Base-by-base conservation (phyloP, 805 yeast species). In the Suhomyces pyralidae region DNA sequence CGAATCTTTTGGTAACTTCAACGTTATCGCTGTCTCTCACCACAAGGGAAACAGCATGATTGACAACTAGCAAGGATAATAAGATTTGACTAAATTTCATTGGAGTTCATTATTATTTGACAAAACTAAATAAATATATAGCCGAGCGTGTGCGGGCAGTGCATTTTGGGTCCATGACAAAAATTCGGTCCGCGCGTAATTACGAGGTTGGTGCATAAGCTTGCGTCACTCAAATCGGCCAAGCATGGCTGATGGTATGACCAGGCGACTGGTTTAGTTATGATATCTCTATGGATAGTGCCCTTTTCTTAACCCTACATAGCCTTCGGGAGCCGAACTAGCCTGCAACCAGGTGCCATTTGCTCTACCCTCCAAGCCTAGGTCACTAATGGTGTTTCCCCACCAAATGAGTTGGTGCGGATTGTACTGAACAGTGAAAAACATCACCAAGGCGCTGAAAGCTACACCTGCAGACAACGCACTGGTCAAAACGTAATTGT, bases 401-500 rank as follows among this genome's bases (percentile, higher is more conserved):
- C 90, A 85, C 90, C 90, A 85, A 40, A 67, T 55, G 12, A 84
- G 49, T 3, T 62, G 55, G 25, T 68, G 70, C 2, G 71, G 69
- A 46, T 80, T 74, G 59, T 75, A 81, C 45, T 77, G 76, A 5
- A 80, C 74, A 1, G 79, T 69, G 60, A 82, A 81, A 68, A 85
- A 85, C 38, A 84, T 79, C 51, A 85, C 67, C 49, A 86, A 69
- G 2, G 86, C 79, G 53, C 84, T 72, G 55, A 84, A 76, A 2
- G 88, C 88, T 17, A 83, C 79, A n/a, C 88, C 89, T 0, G 87
- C 81, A 7, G 78, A 68, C 25, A 84, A 67, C 1, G 81, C 86
- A 49, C 85, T 79, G 22, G 84, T 73, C 49, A 85, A 65, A 20
- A 85, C 76, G 62, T 84, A 85, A 64, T 85, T 85, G 66, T 86